Conservation (phyloP, 2,329 filamentous ascomycete species). For the Xylariaceae sp. region DNA sequence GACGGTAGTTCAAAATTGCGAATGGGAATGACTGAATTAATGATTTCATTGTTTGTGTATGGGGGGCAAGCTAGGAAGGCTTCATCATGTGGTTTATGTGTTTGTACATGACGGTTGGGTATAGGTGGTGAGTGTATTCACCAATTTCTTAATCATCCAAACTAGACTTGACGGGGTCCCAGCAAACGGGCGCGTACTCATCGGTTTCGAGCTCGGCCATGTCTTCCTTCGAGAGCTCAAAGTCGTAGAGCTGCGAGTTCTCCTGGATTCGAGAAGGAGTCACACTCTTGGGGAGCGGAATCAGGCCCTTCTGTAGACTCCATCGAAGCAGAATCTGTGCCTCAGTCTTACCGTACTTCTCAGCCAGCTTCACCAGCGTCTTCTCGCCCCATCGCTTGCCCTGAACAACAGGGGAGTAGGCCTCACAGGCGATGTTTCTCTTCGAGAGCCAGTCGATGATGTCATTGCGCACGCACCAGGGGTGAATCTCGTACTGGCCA, state of each 20-base stretch:
- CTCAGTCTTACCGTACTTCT: conserved; percentile 67
- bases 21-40: no score
- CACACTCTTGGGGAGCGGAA: conserved; percentile 70
- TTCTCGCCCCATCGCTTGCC: conserved; percentile 68
- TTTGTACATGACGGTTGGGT: neutral
- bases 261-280: conserved; percentile 60
- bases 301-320: conserved; percentile 72
- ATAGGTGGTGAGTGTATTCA: neutral
- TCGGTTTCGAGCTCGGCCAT: conserved; percentile 44
- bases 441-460: conserved; percentile 72
- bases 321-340: conserved; percentile 77
- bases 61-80: neutral
- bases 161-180: conserved; percentile 50
- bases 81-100: neutral
- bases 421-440: conserved; percentile 57
- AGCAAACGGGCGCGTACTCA: conserved; percentile 50
- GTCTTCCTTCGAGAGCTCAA: conserved; percentile 50
- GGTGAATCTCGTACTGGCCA: conserved; percentile 86
- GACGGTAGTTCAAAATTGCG: no score
- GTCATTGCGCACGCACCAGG: conserved; percentile 76
- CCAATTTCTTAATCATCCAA: conserved; percentile 35
- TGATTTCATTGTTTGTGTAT: no score
- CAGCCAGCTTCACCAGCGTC: conserved; percentile 56
- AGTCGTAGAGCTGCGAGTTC: conserved; percentile 54
- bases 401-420: conserved; percentile 56